Evolutionary conservation across 129 eudicot genomes (phyloP).

Genomic region (Cynara cardunculus): DNA sequence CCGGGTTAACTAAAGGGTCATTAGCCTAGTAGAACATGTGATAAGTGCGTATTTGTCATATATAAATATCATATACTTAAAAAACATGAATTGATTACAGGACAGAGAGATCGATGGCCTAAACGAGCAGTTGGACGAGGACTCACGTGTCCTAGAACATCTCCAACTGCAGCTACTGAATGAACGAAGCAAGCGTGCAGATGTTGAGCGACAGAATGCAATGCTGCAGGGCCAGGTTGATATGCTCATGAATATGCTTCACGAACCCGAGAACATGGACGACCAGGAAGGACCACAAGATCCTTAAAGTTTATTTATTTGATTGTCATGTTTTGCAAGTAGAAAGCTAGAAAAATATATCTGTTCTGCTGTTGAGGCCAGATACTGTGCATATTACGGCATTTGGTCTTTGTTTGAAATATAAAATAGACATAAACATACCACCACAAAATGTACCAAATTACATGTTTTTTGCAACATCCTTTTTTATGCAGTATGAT

Average conservation of each 20-base stretch:
- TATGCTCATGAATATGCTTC: constrained; percentile 89
- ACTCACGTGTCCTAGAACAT: constrained; percentile 77
- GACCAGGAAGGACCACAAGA: constrained; percentile 46
- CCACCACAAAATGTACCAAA: constrained; percentile 16
- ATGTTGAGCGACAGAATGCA: constrained; percentile 70
- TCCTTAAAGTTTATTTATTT: constrained; percentile 27
- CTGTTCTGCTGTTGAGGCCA: constrained; percentile 14
- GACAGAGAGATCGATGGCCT: constrained; percentile 90
- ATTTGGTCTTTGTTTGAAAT: constrained; percentile 1
- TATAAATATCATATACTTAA: neutral
- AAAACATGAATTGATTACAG: constrained; percentile 38
- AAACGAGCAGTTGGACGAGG: constrained; percentile 83
- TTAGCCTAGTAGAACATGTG: no score
- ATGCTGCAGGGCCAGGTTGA: constrained; percentile 74
- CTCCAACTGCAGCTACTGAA: constrained; percentile 88
- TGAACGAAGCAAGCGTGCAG: constrained; percentile 88
- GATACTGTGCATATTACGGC: constrained; percentile 1
- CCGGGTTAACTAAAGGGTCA: no score
- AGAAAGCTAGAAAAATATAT: neutral
- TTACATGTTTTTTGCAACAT: constrained; percentile 5
- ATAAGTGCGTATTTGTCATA: neutral
- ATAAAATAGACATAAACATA: neutral
- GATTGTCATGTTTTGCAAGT: constrained; percentile 1
- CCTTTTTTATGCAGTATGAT: neutral
- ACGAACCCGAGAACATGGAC: constrained; percentile 51